Base-by-base conservation (phyloP, 2,329 filamentous ascomycete species). In the Phaeosphaeriaceae sp. region DNA sequence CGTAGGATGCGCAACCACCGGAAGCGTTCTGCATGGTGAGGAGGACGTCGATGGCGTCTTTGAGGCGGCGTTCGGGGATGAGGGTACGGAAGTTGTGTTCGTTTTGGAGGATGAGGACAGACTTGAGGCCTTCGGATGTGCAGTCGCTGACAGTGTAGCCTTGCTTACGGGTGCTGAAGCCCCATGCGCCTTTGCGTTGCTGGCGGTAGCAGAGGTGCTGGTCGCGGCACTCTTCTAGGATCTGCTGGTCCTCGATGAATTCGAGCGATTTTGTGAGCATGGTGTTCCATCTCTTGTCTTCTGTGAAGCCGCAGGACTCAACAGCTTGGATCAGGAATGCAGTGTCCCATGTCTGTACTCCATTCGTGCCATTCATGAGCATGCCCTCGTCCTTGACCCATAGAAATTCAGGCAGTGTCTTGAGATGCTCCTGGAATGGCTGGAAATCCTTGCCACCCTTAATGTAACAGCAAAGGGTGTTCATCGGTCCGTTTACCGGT, bases 321-420 rank as follows among this genome's bases (percentile, higher is more conserved):
- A 92, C 87, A 0, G 92, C 90, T 77, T 97, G 93, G 32, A 97
- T 92, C 19, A 90, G 81, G 73, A 98, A 98, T 0, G 93, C 86
- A 0, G 95, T 99, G 74, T 99, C 95, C 95, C 95, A 99, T 64
- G 89, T 91, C 78, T 99, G 95, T 1, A 98, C 94, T n/a, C 95
- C 95, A 68, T 99, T 98, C 9, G 95, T 99, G 40, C 95, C 95
- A 69, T 97, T 97, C 79, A 90, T 90, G 49, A 98, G 84, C 92
- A 99, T 93, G 6, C 95, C 95, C 74, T 97, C 94, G 32, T 89
- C 78, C 64, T 96, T 97, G 51, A 99, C 84, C 94, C 95, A 99
- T 28, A 99, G 78, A 61, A 90, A 96, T 70, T 99, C 95, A 46
- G 92, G 85, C 13, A 97, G 78, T 3, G 93, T 88, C 69, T 97